A percentile compares a stretch with the other conserved stretches of the same genome.
Evolutionary conservation across 2,329 filamentous ascomycete genomes (phyloP).

Genomic region (Ophiostoma pallidulum): DNA sequence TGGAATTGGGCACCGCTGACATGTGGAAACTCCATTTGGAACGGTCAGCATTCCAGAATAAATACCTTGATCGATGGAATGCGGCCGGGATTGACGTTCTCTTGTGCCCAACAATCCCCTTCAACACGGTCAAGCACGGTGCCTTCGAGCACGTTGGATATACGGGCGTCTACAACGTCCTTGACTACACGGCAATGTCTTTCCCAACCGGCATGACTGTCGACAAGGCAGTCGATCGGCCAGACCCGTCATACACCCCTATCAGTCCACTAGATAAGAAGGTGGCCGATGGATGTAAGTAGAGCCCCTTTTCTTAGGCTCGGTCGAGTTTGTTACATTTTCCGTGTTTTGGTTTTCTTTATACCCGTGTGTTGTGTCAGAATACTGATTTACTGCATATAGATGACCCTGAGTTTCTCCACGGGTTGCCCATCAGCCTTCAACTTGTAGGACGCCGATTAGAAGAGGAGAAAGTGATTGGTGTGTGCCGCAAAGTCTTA

Average conservation of each 20-base stretch:
- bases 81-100: constrained; percentile 49
- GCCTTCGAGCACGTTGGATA: constrained; percentile 39
- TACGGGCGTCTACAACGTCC: constrained; percentile 40
- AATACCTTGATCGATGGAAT: constrained; percentile 38
- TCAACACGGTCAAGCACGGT: constrained; percentile 33
- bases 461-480: constrained; percentile 32
- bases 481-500: constrained; percentile 24
- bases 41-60: constrained; percentile 35
- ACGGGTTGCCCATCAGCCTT: constrained; percentile 19
- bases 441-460: constrained; percentile 32
- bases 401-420: constrained; percentile 14
- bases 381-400: too few species aligned
- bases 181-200: constrained; percentile 39
- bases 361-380: too few species aligned
- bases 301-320: too few species aligned
- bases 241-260: constrained; percentile 23
- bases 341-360: too few species aligned
- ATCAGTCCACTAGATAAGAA: constrained; percentile 29
- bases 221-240: constrained; percentile 30
- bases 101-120: constrained; percentile 46
- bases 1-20: constrained; percentile 32
- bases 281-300: constrained; percentile 36
- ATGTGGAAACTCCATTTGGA: constrained; percentile 41
- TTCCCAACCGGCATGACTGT: constrained; percentile 35
- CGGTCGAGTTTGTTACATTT: too few species aligned